Percentiles rank a stretch among this genome's conserved stretches.
These are phyloP conservation scores for Hypomyces perniciosus DNA, from an alignment of 2,329 filamentous ascomycete species.

Conservation along the genomic window DNA sequence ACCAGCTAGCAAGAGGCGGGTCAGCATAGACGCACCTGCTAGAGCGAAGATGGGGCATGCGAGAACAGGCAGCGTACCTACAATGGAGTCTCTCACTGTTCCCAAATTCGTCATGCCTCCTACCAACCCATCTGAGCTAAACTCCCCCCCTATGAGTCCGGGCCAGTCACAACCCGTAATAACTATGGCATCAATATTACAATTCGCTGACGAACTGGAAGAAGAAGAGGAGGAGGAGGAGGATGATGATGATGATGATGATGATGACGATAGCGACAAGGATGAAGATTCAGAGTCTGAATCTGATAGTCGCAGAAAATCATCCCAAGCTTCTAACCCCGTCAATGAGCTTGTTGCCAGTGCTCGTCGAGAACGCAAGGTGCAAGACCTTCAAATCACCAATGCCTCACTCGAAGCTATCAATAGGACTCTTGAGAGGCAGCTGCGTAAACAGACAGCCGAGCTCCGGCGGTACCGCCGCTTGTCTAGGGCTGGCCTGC, in stretches of 20 bases:
- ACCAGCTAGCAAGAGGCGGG: slow-evolving; percentile 32
- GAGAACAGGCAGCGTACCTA: slow-evolving; percentile 35
- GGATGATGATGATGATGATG: slow-evolving; percentile 26
- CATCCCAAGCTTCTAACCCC: slow-evolving; percentile 48
- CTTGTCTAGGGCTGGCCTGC: slow-evolving; percentile 72
- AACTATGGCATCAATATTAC: slow-evolving; percentile 51
- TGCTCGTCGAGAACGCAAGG: slow-evolving; percentile 86
- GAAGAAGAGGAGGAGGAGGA: slow-evolving; percentile 25
- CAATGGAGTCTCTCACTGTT: slow-evolving; percentile 31
- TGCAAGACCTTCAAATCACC: slow-evolving; percentile 91
- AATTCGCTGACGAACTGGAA: slow-evolving; percentile 47
- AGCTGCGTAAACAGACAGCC: slow-evolving; percentile 83
- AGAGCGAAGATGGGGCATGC: slow-evolving; percentile 32
- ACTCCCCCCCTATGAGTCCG: slow-evolving; percentile 32
- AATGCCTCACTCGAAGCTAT: slow-evolving; percentile 94
- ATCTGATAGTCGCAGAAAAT: slow-evolving; percentile 54
- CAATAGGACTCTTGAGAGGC: slow-evolving; percentile 85
- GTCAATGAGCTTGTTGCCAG: slow-evolving; percentile 77
- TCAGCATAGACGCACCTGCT: slow-evolving; percentile 38
- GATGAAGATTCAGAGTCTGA: slow-evolving; percentile 30
- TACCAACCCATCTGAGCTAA: slow-evolving; percentile 26
- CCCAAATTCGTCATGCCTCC: slow-evolving; percentile 30
- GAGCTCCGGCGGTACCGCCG: slow-evolving; percentile 81
- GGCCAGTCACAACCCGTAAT: slow-evolving; percentile 30
- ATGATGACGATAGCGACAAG: slow-evolving; percentile 25